Conservation (phyloP, 768 basidiomycete species). For the Collybia mongolica region DNA sequence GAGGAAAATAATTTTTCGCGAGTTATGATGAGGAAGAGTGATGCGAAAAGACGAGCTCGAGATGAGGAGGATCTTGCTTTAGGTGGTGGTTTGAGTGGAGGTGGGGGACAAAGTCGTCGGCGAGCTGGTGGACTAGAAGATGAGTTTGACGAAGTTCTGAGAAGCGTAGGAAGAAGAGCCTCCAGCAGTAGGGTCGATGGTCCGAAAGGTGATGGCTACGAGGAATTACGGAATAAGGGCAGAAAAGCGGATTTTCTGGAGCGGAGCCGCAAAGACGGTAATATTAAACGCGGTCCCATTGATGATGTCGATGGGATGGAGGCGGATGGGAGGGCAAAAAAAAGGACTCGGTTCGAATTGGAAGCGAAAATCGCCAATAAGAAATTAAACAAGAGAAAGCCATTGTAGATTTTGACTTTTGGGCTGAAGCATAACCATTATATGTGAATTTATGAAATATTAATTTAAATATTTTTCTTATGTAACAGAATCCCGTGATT, state of each 20-base stretch:
- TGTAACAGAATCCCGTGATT: too few species aligned
- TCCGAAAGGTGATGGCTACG: conserved; percentile 48
- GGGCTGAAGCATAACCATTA: too few species aligned
- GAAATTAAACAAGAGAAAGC: background rate
- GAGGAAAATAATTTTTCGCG: conserved; percentile 96
- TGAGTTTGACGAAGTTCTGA: conserved; percentile 81
- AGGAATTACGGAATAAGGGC: conserved; percentile 5
- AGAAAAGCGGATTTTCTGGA: conserved; percentile 9
- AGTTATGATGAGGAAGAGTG: conserved; percentile 87
- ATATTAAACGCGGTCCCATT: conserved; percentile 16
- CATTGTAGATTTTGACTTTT: too few species aligned
- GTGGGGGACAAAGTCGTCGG: conserved; percentile 44
- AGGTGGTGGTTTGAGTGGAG: conserved; percentile 59
- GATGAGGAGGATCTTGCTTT: conserved; percentile 90
- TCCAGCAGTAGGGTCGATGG: conserved; percentile 33
- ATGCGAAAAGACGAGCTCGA: conserved; percentile 61
- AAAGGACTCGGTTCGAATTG: background rate
- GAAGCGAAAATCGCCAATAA: conserved; percentile 1
- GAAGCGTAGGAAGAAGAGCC: conserved; percentile 52
- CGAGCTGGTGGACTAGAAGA: conserved; percentile 74
- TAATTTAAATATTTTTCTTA: too few species aligned
- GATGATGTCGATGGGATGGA: conserved; percentile 1
- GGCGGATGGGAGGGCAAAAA: background rate
- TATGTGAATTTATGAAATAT: too few species aligned
- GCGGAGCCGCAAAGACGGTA: conserved; percentile 8